Evolutionary conservation across 208 protist genomes (phyloP).

Genomic region (Acanthamoeba lenticulata): DNA sequence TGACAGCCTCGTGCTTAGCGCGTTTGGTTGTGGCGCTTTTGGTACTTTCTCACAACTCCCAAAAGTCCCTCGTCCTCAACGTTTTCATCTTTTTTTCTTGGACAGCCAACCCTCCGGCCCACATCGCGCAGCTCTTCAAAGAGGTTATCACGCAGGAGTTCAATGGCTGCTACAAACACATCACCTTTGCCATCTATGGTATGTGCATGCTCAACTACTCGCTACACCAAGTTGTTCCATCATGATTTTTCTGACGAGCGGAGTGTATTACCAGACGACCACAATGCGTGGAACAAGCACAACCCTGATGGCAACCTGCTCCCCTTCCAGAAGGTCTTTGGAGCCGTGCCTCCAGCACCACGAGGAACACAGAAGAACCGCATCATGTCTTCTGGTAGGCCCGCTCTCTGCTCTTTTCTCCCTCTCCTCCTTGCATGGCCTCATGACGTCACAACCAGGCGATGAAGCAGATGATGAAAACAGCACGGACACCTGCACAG

Average conservation of each 20-base stretch:
- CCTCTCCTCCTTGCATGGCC: neutral
- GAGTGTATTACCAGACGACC: conserved; percentile 19
- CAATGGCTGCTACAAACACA: conserved; percentile 40
- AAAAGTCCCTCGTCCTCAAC: too few relatives aligned
- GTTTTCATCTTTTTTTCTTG: neutral
- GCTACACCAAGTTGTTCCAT: too few relatives aligned
- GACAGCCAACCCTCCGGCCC: conserved; percentile 7
- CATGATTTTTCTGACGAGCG: neutral
- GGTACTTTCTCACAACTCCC: too few relatives aligned
- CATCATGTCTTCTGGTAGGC: neutral
- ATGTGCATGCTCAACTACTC: neutral
- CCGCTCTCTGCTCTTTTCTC: neutral
- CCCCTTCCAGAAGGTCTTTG: neutral
- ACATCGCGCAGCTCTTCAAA: conserved; percentile 55
- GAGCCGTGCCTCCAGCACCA: neutral
- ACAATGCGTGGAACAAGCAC: neutral
- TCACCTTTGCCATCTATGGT: conserved; percentile 29
- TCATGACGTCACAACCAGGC: neutral
- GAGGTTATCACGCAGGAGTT: conserved; percentile 17
- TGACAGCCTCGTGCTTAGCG: conserved; percentile 56
- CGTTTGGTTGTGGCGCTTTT: conserved; percentile 51
- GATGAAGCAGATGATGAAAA: conserved; percentile 24
- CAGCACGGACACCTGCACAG: neutral
- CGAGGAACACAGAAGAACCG: neutral
- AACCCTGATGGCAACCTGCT: conserved; percentile 4